Percentiles rank a stretch among this genome's conserved stretches.
Evolutionary conservation across 2,329 filamentous ascomycete species (phyloP).

Genomic region (Paracoccidioides brasiliensis): DNA sequence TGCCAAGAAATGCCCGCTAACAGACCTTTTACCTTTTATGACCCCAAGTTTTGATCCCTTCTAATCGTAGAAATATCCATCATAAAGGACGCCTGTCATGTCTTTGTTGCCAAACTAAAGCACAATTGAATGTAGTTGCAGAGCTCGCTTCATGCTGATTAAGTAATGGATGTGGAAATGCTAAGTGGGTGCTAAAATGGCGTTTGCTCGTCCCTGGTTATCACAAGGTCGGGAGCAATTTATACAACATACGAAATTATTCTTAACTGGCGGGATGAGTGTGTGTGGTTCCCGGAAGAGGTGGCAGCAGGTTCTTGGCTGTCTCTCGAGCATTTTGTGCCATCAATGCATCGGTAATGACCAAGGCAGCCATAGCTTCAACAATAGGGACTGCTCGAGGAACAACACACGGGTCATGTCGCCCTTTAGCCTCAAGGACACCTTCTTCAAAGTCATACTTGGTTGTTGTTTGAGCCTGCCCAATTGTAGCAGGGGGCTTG

Average conservation of each 20-base stretch:
- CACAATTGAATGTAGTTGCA: not conserved
- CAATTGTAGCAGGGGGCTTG: conserved; percentile 90
- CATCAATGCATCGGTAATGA: conserved; percentile 75
- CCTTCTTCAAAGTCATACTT: conserved; percentile 67
- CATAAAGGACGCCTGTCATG: not conserved
- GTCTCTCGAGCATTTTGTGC: conserved; percentile 57
- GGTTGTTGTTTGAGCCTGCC: conserved; percentile 71
- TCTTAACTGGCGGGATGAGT: conserved; percentile 20
- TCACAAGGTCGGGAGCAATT: not conserved
- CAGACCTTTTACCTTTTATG: not conserved
- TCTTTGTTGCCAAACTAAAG: not conserved
- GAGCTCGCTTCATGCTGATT: not conserved
- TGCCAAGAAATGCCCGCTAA: too few relatives aligned
- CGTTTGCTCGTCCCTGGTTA: not conserved
- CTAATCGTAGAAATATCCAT: not conserved
- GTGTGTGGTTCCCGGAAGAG: conserved; percentile 24
- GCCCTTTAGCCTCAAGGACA: conserved; percentile 74
- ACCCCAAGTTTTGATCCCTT: not conserved
- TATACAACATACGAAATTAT: not conserved
- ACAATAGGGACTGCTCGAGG: conserved; percentile 60
- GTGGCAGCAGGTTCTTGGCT: conserved; percentile 35
- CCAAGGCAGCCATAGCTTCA: conserved; percentile 80
- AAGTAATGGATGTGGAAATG: not conserved
- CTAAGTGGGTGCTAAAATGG: not conserved
- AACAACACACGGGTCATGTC: conserved; percentile 89